These are phyloP conservation scores for Coniochaeta sp. DNA, from an alignment of 2,329 filamentous ascomycete genomes.

Conservation along the genomic window DNA sequence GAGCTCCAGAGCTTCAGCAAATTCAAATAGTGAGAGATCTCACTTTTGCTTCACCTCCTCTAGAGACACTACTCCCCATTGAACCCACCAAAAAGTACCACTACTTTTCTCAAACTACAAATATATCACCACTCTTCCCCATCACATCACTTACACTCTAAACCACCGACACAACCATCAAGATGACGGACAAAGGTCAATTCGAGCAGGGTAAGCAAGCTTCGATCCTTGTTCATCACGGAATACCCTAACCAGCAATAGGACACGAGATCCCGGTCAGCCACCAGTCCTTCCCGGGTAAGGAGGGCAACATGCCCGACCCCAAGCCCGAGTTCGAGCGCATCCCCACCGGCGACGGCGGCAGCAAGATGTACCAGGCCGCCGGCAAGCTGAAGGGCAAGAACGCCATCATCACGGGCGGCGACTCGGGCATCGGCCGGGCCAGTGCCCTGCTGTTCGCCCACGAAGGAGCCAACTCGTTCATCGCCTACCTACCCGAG, in stretches of 20 bases:
- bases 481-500: slow-evolving; percentile 67
- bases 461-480: slow-evolving; percentile 69
- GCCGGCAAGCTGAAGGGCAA: slow-evolving; percentile 70
- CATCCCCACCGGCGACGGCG: slow-evolving; percentile 61
- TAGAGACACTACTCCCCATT: background rate
- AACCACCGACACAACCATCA: background rate
- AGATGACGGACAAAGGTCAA: slow-evolving; percentile 21
- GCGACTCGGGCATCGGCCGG: slow-evolving; percentile 73
- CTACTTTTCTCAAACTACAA: too few relatives aligned
- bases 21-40: background rate
- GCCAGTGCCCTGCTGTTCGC: slow-evolving; percentile 71
- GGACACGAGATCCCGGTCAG: slow-evolving; percentile 32
- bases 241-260: slow-evolving; percentile 11
- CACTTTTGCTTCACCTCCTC: background rate
- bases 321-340: slow-evolving; percentile 55
- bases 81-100: too few relatives aligned
- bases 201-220: slow-evolving; percentile 25
- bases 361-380: slow-evolving; percentile 63
- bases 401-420: slow-evolving; percentile 73
- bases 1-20: background rate
- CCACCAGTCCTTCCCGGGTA: slow-evolving; percentile 33
- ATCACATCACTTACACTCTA: background rate
- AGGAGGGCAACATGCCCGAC: slow-evolving; percentile 40
- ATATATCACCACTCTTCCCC: too few relatives aligned
- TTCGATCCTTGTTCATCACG: background rate